A percentile compares a stretch with the other conserved stretches of the same genome.
These are phyloP conservation scores for Geoglossum cookeanum DNA, from an alignment of 2,329 filamentous ascomycete genomes.

Conservation along the genomic window DNA sequence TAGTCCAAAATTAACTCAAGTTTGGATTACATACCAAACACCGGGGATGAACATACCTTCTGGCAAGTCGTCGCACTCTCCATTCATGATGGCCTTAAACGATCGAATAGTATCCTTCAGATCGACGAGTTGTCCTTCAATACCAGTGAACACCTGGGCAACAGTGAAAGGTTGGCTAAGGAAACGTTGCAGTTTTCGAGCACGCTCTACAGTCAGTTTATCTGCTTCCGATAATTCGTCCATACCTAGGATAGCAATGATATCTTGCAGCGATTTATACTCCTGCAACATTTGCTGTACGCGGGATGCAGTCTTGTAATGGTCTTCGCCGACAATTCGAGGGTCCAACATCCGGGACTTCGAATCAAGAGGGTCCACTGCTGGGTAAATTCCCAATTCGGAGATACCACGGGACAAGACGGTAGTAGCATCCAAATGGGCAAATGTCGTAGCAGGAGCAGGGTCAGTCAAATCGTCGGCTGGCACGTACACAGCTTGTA, in stretches of 20 bases:
- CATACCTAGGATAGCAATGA: constrained; percentile 99
- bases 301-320: constrained; percentile 85
- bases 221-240: constrained; percentile 98
- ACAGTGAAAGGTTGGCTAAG: constrained; percentile 97
- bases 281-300: constrained; percentile 99
- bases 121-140: constrained; percentile 92
- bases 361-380: constrained; percentile 98
- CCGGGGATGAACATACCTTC: constrained; percentile 44
- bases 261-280: constrained; percentile 99
- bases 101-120: constrained; percentile 95
- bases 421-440: constrained; percentile 99
- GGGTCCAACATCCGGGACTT: constrained; percentile 99
- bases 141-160: constrained; percentile 51
- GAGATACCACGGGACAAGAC: constrained; percentile 99
- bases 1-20: constrained; percentile 17
- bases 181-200: constrained; percentile 99
- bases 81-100: constrained; percentile 92
- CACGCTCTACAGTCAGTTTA: constrained; percentile 99
- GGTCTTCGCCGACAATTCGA: constrained; percentile 93
- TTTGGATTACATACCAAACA: constrained; percentile 1
- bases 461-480: constrained; percentile 99
- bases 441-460: constrained; percentile 97
- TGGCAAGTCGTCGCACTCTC: constrained; percentile 89
- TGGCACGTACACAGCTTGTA: constrained; percentile 99
- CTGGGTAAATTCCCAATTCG: constrained; percentile 99